Conservation (phyloP, 2,329 filamentous ascomycete genomes). For the Trichoderma aggressivum region DNA sequence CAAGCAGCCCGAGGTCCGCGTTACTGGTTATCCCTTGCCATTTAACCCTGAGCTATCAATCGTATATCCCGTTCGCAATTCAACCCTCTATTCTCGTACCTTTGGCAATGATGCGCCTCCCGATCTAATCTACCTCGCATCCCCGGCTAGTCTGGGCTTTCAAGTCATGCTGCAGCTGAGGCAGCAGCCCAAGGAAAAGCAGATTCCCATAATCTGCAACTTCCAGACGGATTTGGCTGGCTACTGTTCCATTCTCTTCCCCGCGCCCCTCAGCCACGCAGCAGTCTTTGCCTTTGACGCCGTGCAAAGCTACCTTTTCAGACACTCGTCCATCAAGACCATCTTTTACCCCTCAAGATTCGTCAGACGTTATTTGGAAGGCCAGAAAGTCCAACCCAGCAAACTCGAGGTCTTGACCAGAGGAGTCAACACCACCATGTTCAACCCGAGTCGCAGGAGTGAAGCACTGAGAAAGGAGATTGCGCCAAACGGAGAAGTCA, state of each 20-base stretch:
- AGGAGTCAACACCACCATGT: slow-evolving; percentile 62
- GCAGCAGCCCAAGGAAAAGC: slow-evolving; percentile 52
- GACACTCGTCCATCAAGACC: slow-evolving; percentile 57
- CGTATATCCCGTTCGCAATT: slow-evolving; percentile 65
- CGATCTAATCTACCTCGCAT: slow-evolving; percentile 67
- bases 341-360: slow-evolving; percentile 67
- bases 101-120: slow-evolving; percentile 52
- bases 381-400: slow-evolving; percentile 50
- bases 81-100: slow-evolving; percentile 56
- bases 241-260: slow-evolving; percentile 68
- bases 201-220: slow-evolving; percentile 62
- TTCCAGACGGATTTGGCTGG: slow-evolving; percentile 70
- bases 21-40: slow-evolving; percentile 63
- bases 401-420: slow-evolving; percentile 61
- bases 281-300: slow-evolving; percentile 60
- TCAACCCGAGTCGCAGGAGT: slow-evolving; percentile 53
- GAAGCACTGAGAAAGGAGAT: slow-evolving; percentile 50
- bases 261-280: slow-evolving; percentile 56
- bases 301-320: slow-evolving; percentile 66
- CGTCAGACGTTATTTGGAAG: slow-evolving; percentile 58
- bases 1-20: slow-evolving; percentile 50
- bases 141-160: slow-evolving; percentile 66
- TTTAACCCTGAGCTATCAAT: slow-evolving; percentile 70
- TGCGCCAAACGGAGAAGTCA: slow-evolving; percentile 59
- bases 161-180: slow-evolving; percentile 67